Evolutionary conservation across 2,329 filamentous ascomycete genomes (phyloP).

Genomic region (Taxawa tesnikishii): DNA sequence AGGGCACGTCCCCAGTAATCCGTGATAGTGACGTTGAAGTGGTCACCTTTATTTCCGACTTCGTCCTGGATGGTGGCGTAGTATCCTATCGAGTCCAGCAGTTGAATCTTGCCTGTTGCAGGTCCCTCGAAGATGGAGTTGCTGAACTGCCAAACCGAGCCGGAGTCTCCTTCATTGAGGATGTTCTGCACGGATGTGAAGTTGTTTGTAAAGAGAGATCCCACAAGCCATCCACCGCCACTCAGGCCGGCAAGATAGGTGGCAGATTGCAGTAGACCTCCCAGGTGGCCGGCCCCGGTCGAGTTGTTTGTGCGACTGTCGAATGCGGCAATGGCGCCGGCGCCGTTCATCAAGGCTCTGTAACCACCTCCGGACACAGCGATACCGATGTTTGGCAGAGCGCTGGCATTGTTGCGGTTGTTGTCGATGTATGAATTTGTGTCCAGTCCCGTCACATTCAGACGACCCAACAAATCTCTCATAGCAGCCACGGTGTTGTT

Average conservation of each 20-base stretch:
- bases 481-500: constrained; percentile 65
- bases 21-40: constrained; percentile 61
- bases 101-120: constrained; percentile 33
- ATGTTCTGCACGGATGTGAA: constrained; percentile 57
- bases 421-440: constrained; percentile 58
- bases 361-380: constrained; percentile 78
- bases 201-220: constrained; percentile 68
- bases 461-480: constrained; percentile 56
- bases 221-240: constrained; percentile 74
- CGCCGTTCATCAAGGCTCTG: constrained; percentile 73
- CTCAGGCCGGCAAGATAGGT: constrained; percentile 75
- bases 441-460: constrained; percentile 69
- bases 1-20: constrained; percentile 82
- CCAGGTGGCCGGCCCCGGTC: constrained; percentile 54
- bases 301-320: constrained; percentile 58
- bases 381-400: constrained; percentile 58
- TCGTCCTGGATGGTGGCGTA: constrained; percentile 46
- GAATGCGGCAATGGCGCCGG: constrained; percentile 66
- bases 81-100: constrained; percentile 48
- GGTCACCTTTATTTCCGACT: constrained; percentile 49
- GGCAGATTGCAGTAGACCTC: constrained; percentile 66
- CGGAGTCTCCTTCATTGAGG: constrained; percentile 27
- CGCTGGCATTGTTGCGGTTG: constrained; percentile 41
- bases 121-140: constrained; percentile 52
- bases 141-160: constrained; percentile 49